These are phyloP conservation scores for Saturnispora quitensis DNA, from an alignment of 805 yeast genomes.

Conservation along the genomic window DNA sequence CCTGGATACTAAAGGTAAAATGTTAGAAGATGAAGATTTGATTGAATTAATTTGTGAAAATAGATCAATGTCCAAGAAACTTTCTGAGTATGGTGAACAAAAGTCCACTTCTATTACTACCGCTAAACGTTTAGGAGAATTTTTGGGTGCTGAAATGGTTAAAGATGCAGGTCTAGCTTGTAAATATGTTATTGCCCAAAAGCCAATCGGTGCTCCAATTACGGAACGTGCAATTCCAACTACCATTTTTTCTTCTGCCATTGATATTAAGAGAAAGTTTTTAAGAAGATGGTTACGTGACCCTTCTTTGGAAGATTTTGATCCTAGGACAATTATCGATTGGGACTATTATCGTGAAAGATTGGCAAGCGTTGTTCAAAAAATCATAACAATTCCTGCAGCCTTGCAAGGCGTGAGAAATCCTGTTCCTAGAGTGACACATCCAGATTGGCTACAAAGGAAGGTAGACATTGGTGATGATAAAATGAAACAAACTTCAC, in stretches of 20 bases:
- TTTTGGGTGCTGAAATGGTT: conserved; percentile 92
- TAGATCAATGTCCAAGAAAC: conserved; percentile 86
- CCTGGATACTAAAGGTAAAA: conserved; percentile 73
- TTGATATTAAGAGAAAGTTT: conserved; percentile 56
- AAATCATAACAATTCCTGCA: conserved; percentile 94
- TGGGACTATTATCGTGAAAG: conserved; percentile 92
- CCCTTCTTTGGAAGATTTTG: conserved; percentile 65
- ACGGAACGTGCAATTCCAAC: conserved; percentile 97
- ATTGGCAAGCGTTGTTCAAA: conserved; percentile 85
- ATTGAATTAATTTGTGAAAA: conserved; percentile 94
- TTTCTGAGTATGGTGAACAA: conserved; percentile 81
- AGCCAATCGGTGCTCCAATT: conserved; percentile 79
- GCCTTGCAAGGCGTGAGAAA: conserved; percentile 80
- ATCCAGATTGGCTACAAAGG: conserved; percentile 86
- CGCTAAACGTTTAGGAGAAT: conserved; percentile 87
- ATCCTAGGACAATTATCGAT: conserved; percentile 81
- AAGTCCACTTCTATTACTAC: conserved; percentile 95
- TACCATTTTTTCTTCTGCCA: conserved; percentile 84
- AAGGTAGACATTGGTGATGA: conserved; percentile 54
- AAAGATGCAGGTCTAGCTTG: conserved; percentile 95
- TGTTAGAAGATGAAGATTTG: conserved; percentile 88
- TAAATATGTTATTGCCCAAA: conserved; percentile 80
- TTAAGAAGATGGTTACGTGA: conserved; percentile 84
- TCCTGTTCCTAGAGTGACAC: conserved; percentile 91
- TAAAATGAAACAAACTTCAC: conserved; percentile 59